Evolutionary conservation across 2,329 filamentous ascomycete species (phyloP).

Genomic region (Aspergillus sp.): DNA sequence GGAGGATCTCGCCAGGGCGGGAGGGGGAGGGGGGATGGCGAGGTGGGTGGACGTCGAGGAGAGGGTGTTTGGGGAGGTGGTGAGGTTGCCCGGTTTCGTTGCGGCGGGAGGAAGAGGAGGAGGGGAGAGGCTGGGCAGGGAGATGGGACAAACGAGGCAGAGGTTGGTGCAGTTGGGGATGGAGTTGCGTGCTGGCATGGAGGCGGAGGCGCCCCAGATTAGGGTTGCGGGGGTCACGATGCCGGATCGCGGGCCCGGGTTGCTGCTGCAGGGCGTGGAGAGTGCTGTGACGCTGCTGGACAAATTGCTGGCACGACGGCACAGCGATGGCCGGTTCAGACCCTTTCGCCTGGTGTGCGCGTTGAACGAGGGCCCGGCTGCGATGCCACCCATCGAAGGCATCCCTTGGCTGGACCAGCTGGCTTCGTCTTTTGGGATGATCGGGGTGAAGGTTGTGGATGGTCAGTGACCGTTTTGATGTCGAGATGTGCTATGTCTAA

Average conservation of each 20-base stretch:
- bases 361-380: constrained; percentile 23
- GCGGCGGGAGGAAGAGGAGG: background rate
- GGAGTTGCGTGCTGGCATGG: background rate
- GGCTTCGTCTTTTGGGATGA: constrained; percentile 33
- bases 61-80: constrained; percentile 25
- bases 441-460: constrained; percentile 22
- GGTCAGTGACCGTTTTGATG: background rate
- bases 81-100: constrained; percentile 27
- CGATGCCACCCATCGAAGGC: constrained; percentile 20
- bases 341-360: constrained; percentile 29
- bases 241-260: constrained; percentile 13
- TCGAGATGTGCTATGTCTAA: background rate
- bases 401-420: constrained; percentile 33
- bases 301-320: constrained; percentile 19
- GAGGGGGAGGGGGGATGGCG: constrained; percentile 22
- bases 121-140: background rate
- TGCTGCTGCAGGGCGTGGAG: constrained; percentile 27
- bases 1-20: constrained; percentile 25
- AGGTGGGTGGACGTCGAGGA: constrained; percentile 24
- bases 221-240: background rate
- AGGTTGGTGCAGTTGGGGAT: background rate
- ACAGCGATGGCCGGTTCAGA: constrained; percentile 13
- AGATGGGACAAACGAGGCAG: constrained; percentile 1
- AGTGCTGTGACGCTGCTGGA: constrained; percentile 20
- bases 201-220: background rate